Evolutionary conservation across 2,329 filamentous ascomycete genomes (phyloP), one percentile per base, ranked within the genome.

Genomic region (Venturia effusa): DNA sequence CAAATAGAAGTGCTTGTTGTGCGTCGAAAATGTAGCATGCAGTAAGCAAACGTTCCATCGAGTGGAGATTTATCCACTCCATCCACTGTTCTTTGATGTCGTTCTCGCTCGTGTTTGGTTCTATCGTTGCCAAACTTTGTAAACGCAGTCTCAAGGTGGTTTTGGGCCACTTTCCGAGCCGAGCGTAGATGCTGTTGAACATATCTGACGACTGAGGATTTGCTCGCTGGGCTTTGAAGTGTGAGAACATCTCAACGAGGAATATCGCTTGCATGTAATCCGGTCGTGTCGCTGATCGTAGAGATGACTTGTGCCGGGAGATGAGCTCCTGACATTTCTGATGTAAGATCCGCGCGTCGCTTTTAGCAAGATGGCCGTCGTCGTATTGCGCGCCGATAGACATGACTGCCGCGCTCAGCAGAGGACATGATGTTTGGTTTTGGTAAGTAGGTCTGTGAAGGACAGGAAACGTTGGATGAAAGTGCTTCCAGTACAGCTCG

Each of bases 381-480:
- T 73, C 72, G 55, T 75, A 74, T 59, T 79, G 74, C 4, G 73
- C 75, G 40, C 77, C 77, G 32, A 79, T 71, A 5, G 77, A 74
- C 51, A 79, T 69, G 70, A 80, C 76, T n/a, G 77, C 73, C 30
- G 77, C 75, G 51, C 70, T 71, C n/a, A 79, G 71, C 68, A 80
- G 72, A 15, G 77, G 77, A n/a, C 75, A 72, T n/a, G 70, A 67
- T 57, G 65, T 68, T 64, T 72, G 62, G 65, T 71, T 55, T 62
- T 70, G 67, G 71, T 76, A 75, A 60, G 75, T 74, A 69, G 74
- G 70, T 69, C 71, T 74, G 71, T 79, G 76, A 66, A 79, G 66
- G 65, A 79, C 65, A 64, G 78, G 76, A 70, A 75, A 78, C 67
- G 72, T 67, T 67, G 77, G 75, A 71, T 80, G 76, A 68, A 78